Conservation (phyloP, 2,329 filamentous ascomycete species). For the Neodidymelliopsis sp. region DNA sequence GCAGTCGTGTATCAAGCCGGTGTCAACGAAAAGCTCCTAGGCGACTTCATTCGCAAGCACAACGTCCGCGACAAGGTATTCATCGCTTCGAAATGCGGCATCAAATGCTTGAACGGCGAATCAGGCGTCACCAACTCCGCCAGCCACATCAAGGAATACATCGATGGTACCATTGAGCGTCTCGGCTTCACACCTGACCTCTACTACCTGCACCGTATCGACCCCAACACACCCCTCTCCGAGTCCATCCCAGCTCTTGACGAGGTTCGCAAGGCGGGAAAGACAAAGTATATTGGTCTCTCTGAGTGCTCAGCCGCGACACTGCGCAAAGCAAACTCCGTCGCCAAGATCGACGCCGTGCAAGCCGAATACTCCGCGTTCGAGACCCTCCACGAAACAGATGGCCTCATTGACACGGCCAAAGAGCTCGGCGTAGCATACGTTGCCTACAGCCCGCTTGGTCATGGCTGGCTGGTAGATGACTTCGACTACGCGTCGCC, state of each 20-base stretch:
- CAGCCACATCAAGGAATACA: conserved; percentile 49
- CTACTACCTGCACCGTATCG: conserved; percentile 53
- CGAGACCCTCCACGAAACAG: conserved; percentile 52
- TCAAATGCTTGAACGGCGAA: conserved; percentile 47
- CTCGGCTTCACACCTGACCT: conserved; percentile 51
- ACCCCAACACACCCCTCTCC: conserved; percentile 47
- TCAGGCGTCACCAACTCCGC: conserved; percentile 49
- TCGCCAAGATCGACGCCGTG: conserved; percentile 56
- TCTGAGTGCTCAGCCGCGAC: conserved; percentile 54
- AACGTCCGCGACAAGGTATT: conserved; percentile 36
- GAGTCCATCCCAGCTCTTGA: conserved; percentile 58
- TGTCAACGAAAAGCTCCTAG: conserved; percentile 40
- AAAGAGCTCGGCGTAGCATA: conserved; percentile 49
- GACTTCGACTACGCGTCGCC: conserved; percentile 39
- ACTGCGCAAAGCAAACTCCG: conserved; percentile 55
- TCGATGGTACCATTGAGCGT: conserved; percentile 48
- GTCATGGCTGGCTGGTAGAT: conserved; percentile 38
- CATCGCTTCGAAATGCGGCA: conserved; percentile 37
- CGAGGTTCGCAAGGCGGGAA: conserved; percentile 49
- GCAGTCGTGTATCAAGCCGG: conserved; percentile 32
- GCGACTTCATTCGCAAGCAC: conserved; percentile 38
- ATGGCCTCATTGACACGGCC: conserved; percentile 43
- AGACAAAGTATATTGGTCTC: conserved; percentile 58
- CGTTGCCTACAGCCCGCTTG: conserved; percentile 46
- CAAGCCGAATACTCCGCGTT: conserved; percentile 62